Percentiles rank a stretch among this genome's conserved stretches.
These are phyloP conservation scores for Fusarium albidum DNA, from an alignment of 2,329 filamentous ascomycete species.

Conservation along the genomic window DNA sequence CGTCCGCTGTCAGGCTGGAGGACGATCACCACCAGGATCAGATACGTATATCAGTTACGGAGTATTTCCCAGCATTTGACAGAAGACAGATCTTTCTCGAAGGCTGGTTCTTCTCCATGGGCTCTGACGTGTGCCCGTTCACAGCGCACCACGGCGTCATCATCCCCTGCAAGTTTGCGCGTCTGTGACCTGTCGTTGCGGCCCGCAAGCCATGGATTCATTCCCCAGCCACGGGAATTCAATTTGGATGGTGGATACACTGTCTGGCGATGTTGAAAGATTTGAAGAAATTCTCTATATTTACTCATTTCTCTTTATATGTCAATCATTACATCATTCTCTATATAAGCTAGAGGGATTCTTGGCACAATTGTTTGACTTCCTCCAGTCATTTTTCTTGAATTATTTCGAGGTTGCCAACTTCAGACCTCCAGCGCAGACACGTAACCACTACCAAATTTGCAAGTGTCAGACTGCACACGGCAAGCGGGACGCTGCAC, in stretches of 20 bases:
- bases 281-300: too few species aligned
- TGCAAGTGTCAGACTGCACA: neutral
- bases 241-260: too few species aligned
- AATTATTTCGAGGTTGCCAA: too few species aligned
- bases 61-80: slow-evolving; percentile 2
- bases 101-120: slow-evolving; percentile 22
- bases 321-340: too few species aligned
- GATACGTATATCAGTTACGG: neutral
- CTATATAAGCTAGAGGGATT: too few species aligned
- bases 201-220: neutral
- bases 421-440: too few species aligned
- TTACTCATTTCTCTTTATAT: too few species aligned
- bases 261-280: too few species aligned
- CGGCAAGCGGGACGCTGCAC: slow-evolving; percentile 4
- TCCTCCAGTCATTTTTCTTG: too few species aligned
- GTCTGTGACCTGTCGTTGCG: neutral
- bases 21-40: neutral
- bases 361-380: too few species aligned
- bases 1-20: too few species aligned
- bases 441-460: too few species aligned
- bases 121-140: slow-evolving; percentile 32
- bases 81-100: slow-evolving; percentile 6
- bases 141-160: slow-evolving; percentile 23
- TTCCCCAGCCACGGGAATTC: slow-evolving; percentile 27
- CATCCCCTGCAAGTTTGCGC: slow-evolving; percentile 8